Base-by-base conservation (phyloP, 1,284 basidiomycete genomes). In the Sporisorium sorghi region DNA sequence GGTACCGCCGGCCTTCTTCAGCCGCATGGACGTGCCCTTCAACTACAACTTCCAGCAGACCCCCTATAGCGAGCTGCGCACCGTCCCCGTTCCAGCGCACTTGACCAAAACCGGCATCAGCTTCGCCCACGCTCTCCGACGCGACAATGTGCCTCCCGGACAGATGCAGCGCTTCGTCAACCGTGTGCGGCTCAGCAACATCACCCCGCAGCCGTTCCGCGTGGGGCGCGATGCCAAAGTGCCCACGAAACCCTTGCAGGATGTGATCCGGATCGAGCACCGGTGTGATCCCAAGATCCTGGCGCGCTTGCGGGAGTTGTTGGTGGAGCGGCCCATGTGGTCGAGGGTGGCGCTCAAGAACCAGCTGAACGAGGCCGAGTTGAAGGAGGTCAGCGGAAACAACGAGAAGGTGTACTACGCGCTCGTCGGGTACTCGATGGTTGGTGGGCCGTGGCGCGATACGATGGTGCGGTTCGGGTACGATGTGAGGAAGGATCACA, bases 371-470 rank as follows among this genome's bases (percentile, higher is more conserved):
- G 86, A 88, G 0, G 84, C 87, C 0, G 92, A 94, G 74, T 86
- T 88, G 11, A 87, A 90, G 49, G 90, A 91, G 71, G 88, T 93
- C 37, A 39, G 57, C 7, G 64, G 73, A 3, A 67, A 37, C 14
- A 75, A 67, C 15, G 73, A 61, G 58, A 88, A 87, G 72, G 76
- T 85, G 2, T 86, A 87, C 55, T 80, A 88, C 49, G 85, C 88
- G 0, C 76, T 85, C 10, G 78, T 85, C 5, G 83, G 90, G 49
- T 99, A 95, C 83, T 91, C 92, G 2, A 96, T 98, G 82, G 89
- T 90, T 66, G 95, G 97, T 72, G 96, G 96, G 0, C 93, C 94
- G 2, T 98, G 92, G 91, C 88, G 93, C 54, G 95, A 98, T 81
- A 92, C 92, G 9, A 88, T 96, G 48, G 88, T 98, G 26, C 89